Base-by-base conservation (phyloP, 1,284 basidiomycete genomes). In the Ustilago bromivora region DNA sequence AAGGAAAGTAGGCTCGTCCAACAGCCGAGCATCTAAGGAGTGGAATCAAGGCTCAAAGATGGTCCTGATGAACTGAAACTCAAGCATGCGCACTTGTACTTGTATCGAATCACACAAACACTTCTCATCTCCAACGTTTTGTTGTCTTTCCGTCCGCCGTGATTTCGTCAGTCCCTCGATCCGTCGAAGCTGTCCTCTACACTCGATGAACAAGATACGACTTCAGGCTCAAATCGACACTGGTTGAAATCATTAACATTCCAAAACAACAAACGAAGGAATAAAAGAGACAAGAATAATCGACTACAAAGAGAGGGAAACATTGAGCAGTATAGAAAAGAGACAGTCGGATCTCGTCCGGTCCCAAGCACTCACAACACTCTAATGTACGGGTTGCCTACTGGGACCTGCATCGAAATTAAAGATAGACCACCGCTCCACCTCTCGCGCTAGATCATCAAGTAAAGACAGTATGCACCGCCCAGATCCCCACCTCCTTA, bases 41-140 rank as follows among this genome's bases (percentile, higher is more conserved):
- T 28, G 23, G 23, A 28, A 28, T 28, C 23, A 28, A 28, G 23
- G 23, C 23, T 28, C 23, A 28, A 28, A 28, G 2, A 28, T 28
- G 23, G 23, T 28, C 23, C 23, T 28, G 49, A 32, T 32, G 49
- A 32, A 11, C 49, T 31, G n/a, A 38, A 31, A 41, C 7, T 46
- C 3, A 4, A 52, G 35, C 46, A 53, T 53, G 8, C 19, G 35
- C 49, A 61, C 40, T 58, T 65, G 63, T 65, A 65, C 56, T 65
- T 54, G 63, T 65, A 65, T 34, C 51, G 31, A 15, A 43, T 38
- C 12, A 32, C 17, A 46, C 41, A 46, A 28, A 28, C 56, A 34
- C 28, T 32, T 34, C 28, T 32, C 31, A 7, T 19, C 7, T 46
- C n/a, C 17, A 46, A 7, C 15, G 7, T 19, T 19, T 46, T 4